phyloP scores from a whole-genome alignment of 306 rosid genomes.

The Aeschynomene evenia region DNA sequence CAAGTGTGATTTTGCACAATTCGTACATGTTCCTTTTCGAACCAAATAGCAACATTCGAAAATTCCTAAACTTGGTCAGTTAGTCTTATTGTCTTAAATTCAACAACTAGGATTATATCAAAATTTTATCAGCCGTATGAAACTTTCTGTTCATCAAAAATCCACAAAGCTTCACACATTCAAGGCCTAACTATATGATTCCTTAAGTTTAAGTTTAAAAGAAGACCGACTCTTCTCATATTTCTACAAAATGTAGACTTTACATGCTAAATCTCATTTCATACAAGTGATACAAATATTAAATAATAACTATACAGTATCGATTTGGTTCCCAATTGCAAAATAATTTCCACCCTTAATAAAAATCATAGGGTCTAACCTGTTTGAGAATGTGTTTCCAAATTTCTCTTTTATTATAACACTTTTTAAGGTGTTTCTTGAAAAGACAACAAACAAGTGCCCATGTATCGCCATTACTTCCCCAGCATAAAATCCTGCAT shows the following conservation, averaged over 20 bases:
- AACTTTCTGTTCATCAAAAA: constrained; percentile 15
- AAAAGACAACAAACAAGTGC: constrained; percentile 10
- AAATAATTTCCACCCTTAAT: background rate
- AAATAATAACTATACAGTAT: background rate
- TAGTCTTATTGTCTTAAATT: background rate
- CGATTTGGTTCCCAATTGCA: background rate
- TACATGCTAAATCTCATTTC: constrained; percentile 7
- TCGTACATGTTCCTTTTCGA: too few relatives aligned
- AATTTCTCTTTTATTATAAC: background rate
- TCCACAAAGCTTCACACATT: background rate
- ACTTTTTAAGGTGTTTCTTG: background rate
- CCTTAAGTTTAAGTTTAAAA: constrained; percentile 1
- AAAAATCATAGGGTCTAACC: background rate
- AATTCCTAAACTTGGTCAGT: background rate
- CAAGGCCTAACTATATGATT: background rate
- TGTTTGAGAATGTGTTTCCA: constrained; percentile 3
- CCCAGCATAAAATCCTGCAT: constrained; percentile 4
- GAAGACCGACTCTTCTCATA: background rate
- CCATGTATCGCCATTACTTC: background rate
- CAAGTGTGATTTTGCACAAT: too few relatives aligned
- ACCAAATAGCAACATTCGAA: too few relatives aligned
- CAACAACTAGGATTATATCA: background rate
- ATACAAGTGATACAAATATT: background rate
- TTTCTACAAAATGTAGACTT: background rate
- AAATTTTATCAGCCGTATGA: constrained; percentile 22